These are phyloP conservation scores for Drechslerella dactyloides DNA, from an alignment of 2,329 filamentous ascomycete genomes.

Conservation along the genomic window DNA sequence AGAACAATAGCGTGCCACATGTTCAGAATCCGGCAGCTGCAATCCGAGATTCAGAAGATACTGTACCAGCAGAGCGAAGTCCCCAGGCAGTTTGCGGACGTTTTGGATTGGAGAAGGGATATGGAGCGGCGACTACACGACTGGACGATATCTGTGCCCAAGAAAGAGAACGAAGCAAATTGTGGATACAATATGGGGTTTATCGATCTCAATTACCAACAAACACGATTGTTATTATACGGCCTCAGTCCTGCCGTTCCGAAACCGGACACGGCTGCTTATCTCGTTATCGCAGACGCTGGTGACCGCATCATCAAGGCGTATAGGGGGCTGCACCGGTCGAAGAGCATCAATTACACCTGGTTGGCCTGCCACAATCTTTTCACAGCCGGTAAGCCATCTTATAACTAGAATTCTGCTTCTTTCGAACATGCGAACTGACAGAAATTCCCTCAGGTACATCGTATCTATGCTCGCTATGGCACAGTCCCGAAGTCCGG, in stretches of 20 bases:
- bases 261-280: conserved; percentile 51
- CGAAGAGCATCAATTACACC: conserved; percentile 61
- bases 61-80: conserved; percentile 85
- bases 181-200: conserved; percentile 54
- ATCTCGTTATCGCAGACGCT: conserved; percentile 53
- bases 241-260: conserved; percentile 54
- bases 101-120: conserved; percentile 84
- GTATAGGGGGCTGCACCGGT: conserved; percentile 61
- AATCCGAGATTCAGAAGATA: conserved; percentile 94
- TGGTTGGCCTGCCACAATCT: conserved; percentile 63
- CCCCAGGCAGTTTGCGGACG: conserved; percentile 79
- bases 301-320: conserved; percentile 57
- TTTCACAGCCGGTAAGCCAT: conserved; percentile 61
- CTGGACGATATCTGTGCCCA: conserved; percentile 70
- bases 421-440: background rate
- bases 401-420: background rate
- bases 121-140: conserved; percentile 81
- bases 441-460: conserved; percentile 44
- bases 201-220: conserved; percentile 55
- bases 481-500: conserved; percentile 54
- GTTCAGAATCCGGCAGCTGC: conserved; percentile 82
- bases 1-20: conserved; percentile 92
- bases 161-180: conserved; percentile 51
- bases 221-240: conserved; percentile 53
- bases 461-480: conserved; percentile 54